Percentiles rank a stretch among this genome's conserved stretches.
Evolutionary conservation across 148 eudicot species (phyloP).

Genomic region (Dysphania ambrosioides): DNA sequence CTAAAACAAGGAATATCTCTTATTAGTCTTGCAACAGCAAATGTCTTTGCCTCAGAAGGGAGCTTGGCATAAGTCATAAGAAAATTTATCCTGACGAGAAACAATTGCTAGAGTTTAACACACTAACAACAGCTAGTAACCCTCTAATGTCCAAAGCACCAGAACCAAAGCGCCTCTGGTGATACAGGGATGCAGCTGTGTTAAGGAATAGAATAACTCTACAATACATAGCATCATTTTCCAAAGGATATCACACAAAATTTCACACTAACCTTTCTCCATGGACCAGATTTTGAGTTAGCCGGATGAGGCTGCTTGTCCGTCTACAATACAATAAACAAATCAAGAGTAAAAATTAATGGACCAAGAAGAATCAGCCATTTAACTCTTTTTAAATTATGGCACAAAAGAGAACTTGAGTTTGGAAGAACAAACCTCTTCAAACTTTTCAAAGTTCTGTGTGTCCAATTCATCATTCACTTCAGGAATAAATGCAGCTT

Average conservation of each 20-base stretch:
- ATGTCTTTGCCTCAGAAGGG: too few relatives aligned
- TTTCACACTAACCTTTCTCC: slow-evolving; percentile 81
- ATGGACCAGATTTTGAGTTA: slow-evolving; percentile 78
- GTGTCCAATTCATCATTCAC: slow-evolving; percentile 97
- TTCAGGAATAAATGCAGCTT: slow-evolving; percentile 98
- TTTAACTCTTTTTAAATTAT: background rate
- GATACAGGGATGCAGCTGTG: background rate
- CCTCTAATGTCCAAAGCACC: background rate
- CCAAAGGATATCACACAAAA: background rate
- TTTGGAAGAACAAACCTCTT: slow-evolving; percentile 55
- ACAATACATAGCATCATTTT: background rate
- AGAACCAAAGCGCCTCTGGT: background rate
- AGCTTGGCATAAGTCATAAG: background rate
- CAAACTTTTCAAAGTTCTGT: slow-evolving; percentile 95
- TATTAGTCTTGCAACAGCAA: too few relatives aligned
- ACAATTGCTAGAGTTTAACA: background rate
- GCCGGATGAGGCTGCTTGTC: slow-evolving; percentile 59
- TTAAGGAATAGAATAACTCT: slow-evolving; percentile 1
- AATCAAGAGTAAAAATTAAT: slow-evolving; percentile 9
- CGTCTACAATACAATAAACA: slow-evolving; percentile 41
- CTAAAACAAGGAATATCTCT: too few relatives aligned
- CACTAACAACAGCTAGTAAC: background rate
- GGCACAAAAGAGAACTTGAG: slow-evolving; percentile 3
- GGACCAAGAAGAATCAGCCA: slow-evolving; percentile 2
- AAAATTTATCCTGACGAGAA: background rate